Base-by-base conservation (phyloP, 129 eudicot genomes). In the Artemisia annua region DNA sequence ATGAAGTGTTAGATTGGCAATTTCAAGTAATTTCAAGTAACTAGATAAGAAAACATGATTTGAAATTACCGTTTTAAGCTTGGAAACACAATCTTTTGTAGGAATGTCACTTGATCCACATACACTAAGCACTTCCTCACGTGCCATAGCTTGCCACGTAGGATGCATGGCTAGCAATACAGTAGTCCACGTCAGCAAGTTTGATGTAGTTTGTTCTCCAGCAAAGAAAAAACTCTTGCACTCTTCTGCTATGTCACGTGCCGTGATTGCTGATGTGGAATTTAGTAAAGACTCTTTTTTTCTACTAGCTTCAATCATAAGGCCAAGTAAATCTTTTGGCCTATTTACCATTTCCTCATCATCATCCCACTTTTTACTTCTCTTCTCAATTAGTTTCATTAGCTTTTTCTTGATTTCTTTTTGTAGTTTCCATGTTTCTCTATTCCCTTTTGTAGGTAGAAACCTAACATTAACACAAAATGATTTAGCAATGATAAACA, bases 91-190 rank as follows among this genome's bases (percentile, higher is more conserved):
- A 84, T 89, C 98, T 82, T 89, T 89, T 63, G 95, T 78, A 44
- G 98, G 98, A 72, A 79, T 60, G 82, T 87, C 90, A 83, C 86
- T 89, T 87, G 96, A 52, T 15, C 96, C 95, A 18, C 95, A 93
- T 59, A 89, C 92, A 77, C 76, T 79, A 51, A 87, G 74, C 64
- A 89, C 98, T 83, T 93, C 96, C 46, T 93, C 96, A 79, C 98
- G 96, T 85, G 98, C 98, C 24, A 69, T 83, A 30, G 67, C 86
- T 80, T 93, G 98, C 98, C 96, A 93, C n/a, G 81, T 73, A 32
- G 96, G 96, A 72, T 93, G 96, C 95, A 93, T 93, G 26, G 98
- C 98, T 35, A 93, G 89, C 69, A 93, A 72, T 7, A 93, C 88
- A 51, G 92, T 83, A 16, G 96, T 87, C 98, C 98, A 93, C 70